Percentiles rank a stretch among this genome's conserved stretches.
Conservation (phyloP, 2,329 filamentous ascomycete genomes). For the Zalaria sp. region DNA sequence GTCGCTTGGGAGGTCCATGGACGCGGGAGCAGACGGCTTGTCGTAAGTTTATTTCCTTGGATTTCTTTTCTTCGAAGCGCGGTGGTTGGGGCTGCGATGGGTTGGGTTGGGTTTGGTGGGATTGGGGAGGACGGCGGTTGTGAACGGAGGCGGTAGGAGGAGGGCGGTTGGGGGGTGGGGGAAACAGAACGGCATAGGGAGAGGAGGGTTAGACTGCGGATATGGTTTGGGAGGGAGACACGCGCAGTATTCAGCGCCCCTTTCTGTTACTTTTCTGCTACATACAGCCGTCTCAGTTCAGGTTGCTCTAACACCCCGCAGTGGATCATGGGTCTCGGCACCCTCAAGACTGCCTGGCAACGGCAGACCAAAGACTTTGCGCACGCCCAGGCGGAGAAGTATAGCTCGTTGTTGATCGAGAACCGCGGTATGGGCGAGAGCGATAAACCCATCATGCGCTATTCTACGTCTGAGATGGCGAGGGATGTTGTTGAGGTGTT, state of each 20-base stretch:
- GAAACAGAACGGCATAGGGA: no score
- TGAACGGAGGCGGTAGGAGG: no score
- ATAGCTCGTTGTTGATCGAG: conserved; percentile 64
- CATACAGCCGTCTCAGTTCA: background rate
- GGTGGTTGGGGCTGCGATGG: no score
- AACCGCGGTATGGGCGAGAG: conserved; percentile 75
- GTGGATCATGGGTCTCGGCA: conserved; percentile 72
- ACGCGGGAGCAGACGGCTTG: conserved; percentile 53
- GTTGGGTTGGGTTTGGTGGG: no score
- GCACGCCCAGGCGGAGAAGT: conserved; percentile 51
- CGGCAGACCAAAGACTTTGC: conserved; percentile 72
- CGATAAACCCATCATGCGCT: conserved; percentile 62
- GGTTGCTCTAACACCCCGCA: conserved; percentile 19
- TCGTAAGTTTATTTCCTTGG: conserved; percentile 40
- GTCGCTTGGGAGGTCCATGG: conserved; percentile 74
- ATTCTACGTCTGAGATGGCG: conserved; percentile 77
- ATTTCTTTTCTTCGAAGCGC: background rate
- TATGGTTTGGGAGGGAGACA: no score
- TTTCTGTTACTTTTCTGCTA: background rate
- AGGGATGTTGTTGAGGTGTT: conserved; percentile 58
- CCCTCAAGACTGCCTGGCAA: conserved; percentile 58
- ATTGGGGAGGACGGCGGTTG: no score
- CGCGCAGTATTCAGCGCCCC: background rate
- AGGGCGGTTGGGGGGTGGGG: no score
- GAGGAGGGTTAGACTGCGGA: no score